Conservation (phyloP, 2,329 filamentous ascomycete species). For the Alternaria incomplexa region DNA sequence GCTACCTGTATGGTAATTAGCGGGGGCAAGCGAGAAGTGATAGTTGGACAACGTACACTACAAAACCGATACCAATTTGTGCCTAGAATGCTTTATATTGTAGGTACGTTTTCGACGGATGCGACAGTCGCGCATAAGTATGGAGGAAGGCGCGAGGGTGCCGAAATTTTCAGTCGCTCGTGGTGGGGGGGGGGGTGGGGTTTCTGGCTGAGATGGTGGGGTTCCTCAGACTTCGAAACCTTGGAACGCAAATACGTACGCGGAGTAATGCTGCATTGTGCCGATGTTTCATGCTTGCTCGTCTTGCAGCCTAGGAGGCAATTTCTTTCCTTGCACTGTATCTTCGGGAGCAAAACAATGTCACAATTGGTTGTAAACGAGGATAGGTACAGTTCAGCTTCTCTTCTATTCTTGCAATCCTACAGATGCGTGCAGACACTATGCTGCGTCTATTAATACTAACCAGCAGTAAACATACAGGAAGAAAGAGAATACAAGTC, state of each 20-base stretch:
- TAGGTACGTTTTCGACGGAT: too few relatives aligned
- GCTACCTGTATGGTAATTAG: constrained; percentile 19
- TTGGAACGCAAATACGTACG: background rate
- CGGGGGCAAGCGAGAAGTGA: constrained; percentile 1
- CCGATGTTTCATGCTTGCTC: background rate
- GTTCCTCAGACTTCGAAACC: background rate
- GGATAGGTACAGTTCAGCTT: background rate
- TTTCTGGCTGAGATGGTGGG: background rate
- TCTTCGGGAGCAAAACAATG: too few relatives aligned
- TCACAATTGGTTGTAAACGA: background rate
- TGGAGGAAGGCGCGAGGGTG: background rate
- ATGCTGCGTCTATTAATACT: constrained; percentile 3
- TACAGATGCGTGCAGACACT: background rate
- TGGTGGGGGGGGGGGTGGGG: background rate
- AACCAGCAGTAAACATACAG: constrained; percentile 7
- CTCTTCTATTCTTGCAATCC: background rate
- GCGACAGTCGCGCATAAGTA: too few relatives aligned
- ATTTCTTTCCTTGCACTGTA: background rate
- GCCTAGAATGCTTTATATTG: too few relatives aligned
- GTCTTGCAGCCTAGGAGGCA: background rate
- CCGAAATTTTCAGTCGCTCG: background rate
- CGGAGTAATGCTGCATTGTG: too few relatives aligned
- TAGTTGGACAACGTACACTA: constrained; percentile 14
- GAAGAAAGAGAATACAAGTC: constrained; percentile 7
- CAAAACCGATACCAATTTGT: constrained; percentile 1